These are phyloP conservation scores for Fusarium sarcochroum DNA, from an alignment of 2,329 filamentous ascomycete species.

Conservation along the genomic window DNA sequence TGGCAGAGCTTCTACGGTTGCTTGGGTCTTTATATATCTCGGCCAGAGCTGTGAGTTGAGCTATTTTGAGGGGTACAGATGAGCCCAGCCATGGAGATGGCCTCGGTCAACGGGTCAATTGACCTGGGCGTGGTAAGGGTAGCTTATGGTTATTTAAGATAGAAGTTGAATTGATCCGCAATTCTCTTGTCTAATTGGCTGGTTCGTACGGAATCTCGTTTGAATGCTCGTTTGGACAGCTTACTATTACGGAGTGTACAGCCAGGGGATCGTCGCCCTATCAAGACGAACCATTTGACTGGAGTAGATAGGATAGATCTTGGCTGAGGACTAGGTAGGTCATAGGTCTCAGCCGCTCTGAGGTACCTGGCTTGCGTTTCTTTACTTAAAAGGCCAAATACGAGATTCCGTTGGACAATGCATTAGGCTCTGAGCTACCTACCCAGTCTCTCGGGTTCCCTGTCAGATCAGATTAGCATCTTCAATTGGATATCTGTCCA, in stretches of 20 bases:
- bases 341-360: not conserved
- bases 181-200: not conserved
- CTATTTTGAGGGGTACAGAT: constrained; percentile 1
- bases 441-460: not conserved
- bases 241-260: too few species aligned
- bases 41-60: not conserved
- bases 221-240: constrained; percentile 3
- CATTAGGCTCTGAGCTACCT: too few species aligned
- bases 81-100: not conserved
- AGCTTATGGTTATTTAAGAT: not conserved
- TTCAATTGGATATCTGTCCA: not conserved
- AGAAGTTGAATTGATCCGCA: not conserved
- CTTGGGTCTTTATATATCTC: constrained; percentile 15
- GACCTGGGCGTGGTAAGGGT: not conserved
- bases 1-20: not conserved
- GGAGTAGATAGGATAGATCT: too few species aligned
- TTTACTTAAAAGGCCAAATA: not conserved
- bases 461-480: not conserved
- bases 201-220: constrained; percentile 15
- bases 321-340: too few species aligned
- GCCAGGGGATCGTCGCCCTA: not conserved
- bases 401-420: not conserved
- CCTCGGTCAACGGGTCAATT: constrained; percentile 1
- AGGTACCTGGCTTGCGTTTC: not conserved
- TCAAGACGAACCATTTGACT: too few species aligned